These are phyloP conservation scores for Rhizoclosmatium globosum DNA, from an alignment of 192 early-diverging fungal genomes.

Conservation along the genomic window DNA sequence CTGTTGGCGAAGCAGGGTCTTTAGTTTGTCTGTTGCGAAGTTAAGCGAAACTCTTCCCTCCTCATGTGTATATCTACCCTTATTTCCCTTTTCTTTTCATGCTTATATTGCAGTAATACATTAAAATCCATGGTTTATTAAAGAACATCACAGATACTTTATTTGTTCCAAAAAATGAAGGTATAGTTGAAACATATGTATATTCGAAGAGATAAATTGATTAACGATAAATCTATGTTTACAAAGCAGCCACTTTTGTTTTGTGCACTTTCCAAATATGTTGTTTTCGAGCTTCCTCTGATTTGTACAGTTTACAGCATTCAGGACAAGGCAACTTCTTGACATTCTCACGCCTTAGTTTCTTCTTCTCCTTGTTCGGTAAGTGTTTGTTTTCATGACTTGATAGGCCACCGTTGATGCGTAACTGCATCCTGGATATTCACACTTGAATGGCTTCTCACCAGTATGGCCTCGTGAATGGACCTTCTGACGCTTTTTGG, in stretches of 20 bases:
- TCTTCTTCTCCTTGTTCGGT: not conserved
- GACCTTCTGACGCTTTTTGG: conserved; percentile 3
- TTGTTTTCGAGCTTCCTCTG: not conserved
- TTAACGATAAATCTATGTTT: too few species aligned
- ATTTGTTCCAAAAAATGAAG: too few species aligned
- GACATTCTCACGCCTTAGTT: not conserved
- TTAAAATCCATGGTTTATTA: too few species aligned
- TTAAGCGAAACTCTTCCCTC: too few species aligned
- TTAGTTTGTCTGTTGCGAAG: too few species aligned
- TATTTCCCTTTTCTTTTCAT: too few species aligned
- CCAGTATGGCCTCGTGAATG: not conserved
- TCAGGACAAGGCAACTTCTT: not conserved
- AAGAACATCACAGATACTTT: too few species aligned
- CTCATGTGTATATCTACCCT: too few species aligned
- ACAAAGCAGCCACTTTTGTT: not conserved
- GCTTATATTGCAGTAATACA: too few species aligned
- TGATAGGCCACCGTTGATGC: not conserved
- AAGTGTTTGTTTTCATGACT: conserved; percentile 2
- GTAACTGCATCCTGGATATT: not conserved
- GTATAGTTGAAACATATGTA: too few species aligned
- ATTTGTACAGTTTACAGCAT: not conserved
- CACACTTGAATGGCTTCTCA: conserved; percentile 17
- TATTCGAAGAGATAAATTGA: too few species aligned
- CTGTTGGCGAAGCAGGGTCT: not conserved
- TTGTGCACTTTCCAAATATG: conserved; percentile 10